A percentile compares a stretch with the other conserved stretches of the same genome.
phyloP scores from a whole-genome alignment of 371 early-diverging fungal species.

The Saksenaea vasiformis region DNA sequence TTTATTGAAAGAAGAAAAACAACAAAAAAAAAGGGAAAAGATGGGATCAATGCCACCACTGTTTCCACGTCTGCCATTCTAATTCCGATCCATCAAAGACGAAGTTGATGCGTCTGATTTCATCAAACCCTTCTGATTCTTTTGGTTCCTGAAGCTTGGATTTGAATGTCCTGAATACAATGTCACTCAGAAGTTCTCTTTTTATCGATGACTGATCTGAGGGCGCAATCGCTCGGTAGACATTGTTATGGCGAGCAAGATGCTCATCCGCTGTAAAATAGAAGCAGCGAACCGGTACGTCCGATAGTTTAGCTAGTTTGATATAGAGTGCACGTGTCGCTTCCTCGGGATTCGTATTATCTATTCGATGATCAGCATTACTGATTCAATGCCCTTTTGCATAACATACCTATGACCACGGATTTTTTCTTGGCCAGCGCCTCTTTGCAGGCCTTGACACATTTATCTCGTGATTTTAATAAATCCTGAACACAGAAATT shows the following conservation, averaged over 20 bases:
- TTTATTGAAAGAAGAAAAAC: not conserved
- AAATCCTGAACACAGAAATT: constrained; percentile 48
- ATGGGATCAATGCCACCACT: constrained; percentile 39
- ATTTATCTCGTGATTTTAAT: constrained; percentile 74
- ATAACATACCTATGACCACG: constrained; percentile 64
- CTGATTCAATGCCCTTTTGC: not conserved
- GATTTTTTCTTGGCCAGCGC: constrained; percentile 56
- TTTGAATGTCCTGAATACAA: constrained; percentile 60
- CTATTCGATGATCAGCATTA: constrained; percentile 22
- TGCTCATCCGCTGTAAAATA: constrained; percentile 63
- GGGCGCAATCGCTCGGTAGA: constrained; percentile 52
- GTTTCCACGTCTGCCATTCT: constrained; percentile 43
- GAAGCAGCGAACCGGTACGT: constrained; percentile 69
- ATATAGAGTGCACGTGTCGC: constrained; percentile 67
- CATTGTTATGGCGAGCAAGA: constrained; percentile 79
- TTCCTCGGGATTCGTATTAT: constrained; percentile 85
- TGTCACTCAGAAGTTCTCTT: constrained; percentile 46
- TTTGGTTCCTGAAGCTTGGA: constrained; percentile 55
- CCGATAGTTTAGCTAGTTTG: constrained; percentile 55
- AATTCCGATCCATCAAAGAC: constrained; percentile 52
- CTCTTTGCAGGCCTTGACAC: constrained; percentile 55
- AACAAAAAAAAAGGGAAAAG: constrained; percentile 1
- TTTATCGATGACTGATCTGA: not conserved
- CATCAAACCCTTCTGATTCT: constrained; percentile 63
- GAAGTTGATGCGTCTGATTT: constrained; percentile 66